Conservation (phyloP, 305 asterid species). For the Striga hermonthica region DNA sequence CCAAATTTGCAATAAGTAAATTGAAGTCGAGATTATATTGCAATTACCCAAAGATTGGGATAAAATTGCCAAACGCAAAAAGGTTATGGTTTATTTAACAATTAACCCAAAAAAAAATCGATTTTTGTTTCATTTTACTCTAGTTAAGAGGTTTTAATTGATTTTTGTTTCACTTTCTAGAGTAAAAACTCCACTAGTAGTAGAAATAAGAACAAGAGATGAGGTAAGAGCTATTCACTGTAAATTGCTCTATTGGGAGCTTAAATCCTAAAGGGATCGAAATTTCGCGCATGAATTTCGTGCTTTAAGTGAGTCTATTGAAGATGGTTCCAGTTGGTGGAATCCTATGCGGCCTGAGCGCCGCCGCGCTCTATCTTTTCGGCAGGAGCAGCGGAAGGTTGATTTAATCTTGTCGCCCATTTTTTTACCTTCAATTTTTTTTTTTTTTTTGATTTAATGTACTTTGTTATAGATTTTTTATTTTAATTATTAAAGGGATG, state of each 20-base stretch:
- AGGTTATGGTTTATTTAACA: no score
- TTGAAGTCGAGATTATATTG: no score
- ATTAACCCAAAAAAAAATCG: no score
- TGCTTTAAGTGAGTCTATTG: conserved; percentile 8
- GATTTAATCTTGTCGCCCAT: conserved; percentile 7
- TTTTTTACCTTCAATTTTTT: neutral
- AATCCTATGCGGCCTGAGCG: conserved; percentile 83
- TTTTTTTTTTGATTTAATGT: conserved; percentile 17
- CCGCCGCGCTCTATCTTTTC: conserved; percentile 93
- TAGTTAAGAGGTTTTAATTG: no score
- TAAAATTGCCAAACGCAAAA: no score
- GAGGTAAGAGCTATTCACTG: no score
- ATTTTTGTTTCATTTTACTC: no score
- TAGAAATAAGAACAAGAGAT: no score
- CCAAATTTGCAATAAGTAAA: no score
- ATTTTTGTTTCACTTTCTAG: no score
- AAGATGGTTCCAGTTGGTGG: conserved; percentile 92
- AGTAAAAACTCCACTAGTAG: no score
- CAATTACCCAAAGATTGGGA: no score
- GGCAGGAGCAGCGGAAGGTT: conserved; percentile 97
- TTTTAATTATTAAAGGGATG: conserved; percentile 60
- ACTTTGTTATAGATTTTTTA: neutral
- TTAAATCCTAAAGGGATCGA: conserved; percentile 26
- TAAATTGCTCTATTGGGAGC: conserved; percentile 7
- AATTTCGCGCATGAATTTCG: conserved; percentile 4